These are phyloP conservation scores for Malassezia arunalokei DNA, from an alignment of 1,284 basidiomycete species.

Conservation along the genomic window DNA sequence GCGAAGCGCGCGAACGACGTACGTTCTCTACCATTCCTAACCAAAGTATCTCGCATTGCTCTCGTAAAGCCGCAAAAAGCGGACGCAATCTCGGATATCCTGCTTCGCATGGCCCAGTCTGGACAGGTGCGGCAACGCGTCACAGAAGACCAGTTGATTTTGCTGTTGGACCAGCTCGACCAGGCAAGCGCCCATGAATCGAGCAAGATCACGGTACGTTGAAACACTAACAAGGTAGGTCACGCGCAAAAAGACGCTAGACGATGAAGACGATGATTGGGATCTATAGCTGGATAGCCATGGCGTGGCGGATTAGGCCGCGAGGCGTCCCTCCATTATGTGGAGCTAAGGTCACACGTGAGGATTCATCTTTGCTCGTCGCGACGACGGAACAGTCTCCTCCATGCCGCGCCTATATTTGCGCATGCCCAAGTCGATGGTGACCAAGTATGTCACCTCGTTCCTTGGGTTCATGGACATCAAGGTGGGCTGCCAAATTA, in stretches of 20 bases:
- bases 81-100: conserved; percentile 68
- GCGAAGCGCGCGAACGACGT: conserved; percentile 80
- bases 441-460: conserved; percentile 33
- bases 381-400: not conserved
- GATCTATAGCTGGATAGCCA: conserved; percentile 7
- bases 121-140: conserved; percentile 80
- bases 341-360: not conserved
- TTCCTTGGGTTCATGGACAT: conserved; percentile 43
- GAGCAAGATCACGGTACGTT: conserved; percentile 41
- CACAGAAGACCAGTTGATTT: conserved; percentile 76
- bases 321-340: not conserved
- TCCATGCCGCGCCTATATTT: conserved; percentile 32
- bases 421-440: conserved; percentile 27
- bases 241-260: conserved; percentile 10
- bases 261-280: conserved; percentile 15
- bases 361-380: not conserved
- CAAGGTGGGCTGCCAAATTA: conserved; percentile 40
- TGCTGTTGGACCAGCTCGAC: conserved; percentile 75
- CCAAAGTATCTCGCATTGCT: conserved; percentile 71
- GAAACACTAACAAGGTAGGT: not conserved
- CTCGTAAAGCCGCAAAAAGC: conserved; percentile 82
- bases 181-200: conserved; percentile 22
- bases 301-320: not conserved
- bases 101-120: conserved; percentile 78
- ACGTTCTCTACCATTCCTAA: conserved; percentile 47